phyloP scores from a whole-genome alignment of 148 eudicot genomes.

The Cornus kousa region DNA sequence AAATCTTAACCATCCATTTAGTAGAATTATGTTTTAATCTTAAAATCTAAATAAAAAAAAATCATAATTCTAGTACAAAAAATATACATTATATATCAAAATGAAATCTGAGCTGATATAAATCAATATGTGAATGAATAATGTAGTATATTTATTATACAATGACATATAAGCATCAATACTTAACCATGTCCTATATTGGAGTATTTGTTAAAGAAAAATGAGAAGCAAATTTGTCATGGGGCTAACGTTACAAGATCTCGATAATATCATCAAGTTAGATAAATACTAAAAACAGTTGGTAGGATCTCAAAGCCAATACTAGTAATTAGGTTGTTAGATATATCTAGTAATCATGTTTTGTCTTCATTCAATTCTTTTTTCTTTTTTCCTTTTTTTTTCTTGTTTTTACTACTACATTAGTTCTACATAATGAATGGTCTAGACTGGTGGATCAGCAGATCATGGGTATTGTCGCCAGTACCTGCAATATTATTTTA shows the following conservation, averaged over 20 bases:
- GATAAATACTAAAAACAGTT: slow-evolving; percentile 1
- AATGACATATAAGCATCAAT: too few relatives aligned
- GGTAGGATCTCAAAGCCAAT: slow-evolving; percentile 1
- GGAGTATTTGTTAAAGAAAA: not conserved
- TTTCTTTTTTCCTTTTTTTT: not conserved
- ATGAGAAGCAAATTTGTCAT: not conserved
- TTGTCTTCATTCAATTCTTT: slow-evolving; percentile 1
- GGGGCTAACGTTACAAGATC: not conserved
- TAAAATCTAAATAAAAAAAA: too few relatives aligned
- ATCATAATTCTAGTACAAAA: too few relatives aligned
- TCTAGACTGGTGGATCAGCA: not conserved
- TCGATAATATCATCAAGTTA: not conserved
- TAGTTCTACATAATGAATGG: not conserved
- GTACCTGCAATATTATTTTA: not conserved
- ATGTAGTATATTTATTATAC: too few relatives aligned
- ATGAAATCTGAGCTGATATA: too few relatives aligned
- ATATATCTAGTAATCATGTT: not conserved
- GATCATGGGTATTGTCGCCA: slow-evolving; percentile 9
- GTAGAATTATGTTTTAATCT: too few relatives aligned
- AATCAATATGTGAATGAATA: too few relatives aligned
- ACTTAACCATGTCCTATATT: not conserved
- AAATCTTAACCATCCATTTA: too few relatives aligned
- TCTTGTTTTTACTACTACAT: not conserved
- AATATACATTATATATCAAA: too few relatives aligned
- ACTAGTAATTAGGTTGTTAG: slow-evolving; percentile 2